Evolutionary conservation across 352 stramenopile species (phyloP).

Genomic region (Globisporangium spinosum): DNA sequence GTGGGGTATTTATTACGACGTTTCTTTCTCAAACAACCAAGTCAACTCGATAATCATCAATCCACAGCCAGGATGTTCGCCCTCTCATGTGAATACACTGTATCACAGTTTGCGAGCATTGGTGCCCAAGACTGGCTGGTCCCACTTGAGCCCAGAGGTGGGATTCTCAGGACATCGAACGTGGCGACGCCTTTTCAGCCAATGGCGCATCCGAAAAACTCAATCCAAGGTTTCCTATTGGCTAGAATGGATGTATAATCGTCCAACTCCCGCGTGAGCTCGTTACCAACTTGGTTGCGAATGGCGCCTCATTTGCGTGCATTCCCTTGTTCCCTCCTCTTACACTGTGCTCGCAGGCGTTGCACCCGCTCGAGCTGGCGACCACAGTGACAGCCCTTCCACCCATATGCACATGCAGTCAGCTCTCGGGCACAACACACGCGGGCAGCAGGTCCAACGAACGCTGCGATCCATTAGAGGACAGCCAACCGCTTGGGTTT

Average conservation of each 20-base stretch:
- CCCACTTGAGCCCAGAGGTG: too few relatives aligned
- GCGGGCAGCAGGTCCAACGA: not conserved
- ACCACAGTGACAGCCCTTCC: not conserved
- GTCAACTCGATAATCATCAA: not conserved
- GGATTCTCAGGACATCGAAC: too few relatives aligned
- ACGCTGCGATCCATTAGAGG: not conserved
- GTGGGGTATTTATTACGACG: conserved; percentile 4
- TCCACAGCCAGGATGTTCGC: not conserved
- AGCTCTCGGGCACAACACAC: not conserved
- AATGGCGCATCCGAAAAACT: too few relatives aligned
- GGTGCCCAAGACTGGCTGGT: too few relatives aligned
- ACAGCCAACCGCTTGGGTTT: not conserved
- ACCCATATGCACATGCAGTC: not conserved
- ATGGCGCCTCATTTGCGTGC: not conserved
- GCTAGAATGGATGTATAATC: not conserved
- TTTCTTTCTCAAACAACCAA: not conserved
- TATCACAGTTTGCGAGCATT: too few relatives aligned
- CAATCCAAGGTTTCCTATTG: too few relatives aligned
- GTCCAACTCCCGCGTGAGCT: not conserved
- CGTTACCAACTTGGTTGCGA: not conserved
- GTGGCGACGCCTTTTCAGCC: too few relatives aligned
- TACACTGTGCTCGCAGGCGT: not conserved
- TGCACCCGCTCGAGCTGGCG: not conserved
- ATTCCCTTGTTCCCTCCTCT: not conserved
- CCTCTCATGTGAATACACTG: not conserved